Evolutionary conservation across 768 basidiomycete genomes (phyloP).

Genomic region (Xanthoconium purpureum): DNA sequence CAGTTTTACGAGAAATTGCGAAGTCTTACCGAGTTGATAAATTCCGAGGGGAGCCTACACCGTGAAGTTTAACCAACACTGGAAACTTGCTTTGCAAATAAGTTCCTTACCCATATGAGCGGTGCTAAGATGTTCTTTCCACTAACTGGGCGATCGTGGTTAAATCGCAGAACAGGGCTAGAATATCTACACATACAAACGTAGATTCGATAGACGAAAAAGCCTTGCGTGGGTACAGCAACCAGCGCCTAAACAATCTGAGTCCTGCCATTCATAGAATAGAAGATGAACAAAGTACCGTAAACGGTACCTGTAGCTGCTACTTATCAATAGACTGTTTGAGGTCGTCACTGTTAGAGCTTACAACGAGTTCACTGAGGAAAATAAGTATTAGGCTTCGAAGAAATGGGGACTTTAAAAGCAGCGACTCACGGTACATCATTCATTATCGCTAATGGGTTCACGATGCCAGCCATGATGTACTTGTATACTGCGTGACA

Average conservation of each 20-base stretch:
- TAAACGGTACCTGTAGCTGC: conserved; percentile 4
- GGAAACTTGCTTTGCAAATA: not conserved
- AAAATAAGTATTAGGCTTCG: not conserved
- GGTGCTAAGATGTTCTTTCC: not conserved
- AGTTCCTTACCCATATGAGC: conserved; percentile 1
- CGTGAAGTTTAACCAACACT: not conserved
- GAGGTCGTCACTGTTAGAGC: not conserved
- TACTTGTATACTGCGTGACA: not conserved
- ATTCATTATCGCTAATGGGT: not conserved
- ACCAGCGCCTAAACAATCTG: not conserved
- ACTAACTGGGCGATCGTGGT: not conserved
- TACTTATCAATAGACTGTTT: not conserved
- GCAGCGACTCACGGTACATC: conserved; percentile 1
- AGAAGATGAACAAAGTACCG: not conserved
- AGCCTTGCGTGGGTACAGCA: conserved; percentile 3
- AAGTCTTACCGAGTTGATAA: conserved; percentile 4
- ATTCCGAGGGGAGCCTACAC: not conserved
- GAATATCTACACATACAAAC: not conserved
- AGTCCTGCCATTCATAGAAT: not conserved
- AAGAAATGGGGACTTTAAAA: not conserved
- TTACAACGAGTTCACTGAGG: conserved; percentile 11
- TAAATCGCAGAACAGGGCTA: not conserved
- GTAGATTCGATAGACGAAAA: conserved; percentile 11
- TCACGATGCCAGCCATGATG: not conserved
- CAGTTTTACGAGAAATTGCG: no score